Evolutionary conservation across 345 rosid species (phyloP).

Genomic region (Euphorbia pulcherrima): DNA sequence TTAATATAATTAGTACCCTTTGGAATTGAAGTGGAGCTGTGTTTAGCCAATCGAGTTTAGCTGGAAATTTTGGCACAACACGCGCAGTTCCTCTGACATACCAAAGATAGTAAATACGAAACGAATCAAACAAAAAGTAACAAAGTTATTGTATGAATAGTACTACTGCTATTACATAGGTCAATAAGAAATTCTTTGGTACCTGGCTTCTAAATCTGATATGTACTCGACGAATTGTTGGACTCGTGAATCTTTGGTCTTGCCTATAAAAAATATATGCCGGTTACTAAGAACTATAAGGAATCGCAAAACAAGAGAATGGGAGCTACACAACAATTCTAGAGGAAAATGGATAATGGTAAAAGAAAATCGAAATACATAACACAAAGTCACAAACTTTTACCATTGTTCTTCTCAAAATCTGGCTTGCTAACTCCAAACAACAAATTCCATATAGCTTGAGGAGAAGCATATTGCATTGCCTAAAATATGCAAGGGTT

Average conservation of each 20-base stretch:
- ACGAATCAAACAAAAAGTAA: constrained; percentile 11
- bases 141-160: background rate
- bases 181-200: constrained; percentile 21
- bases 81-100: constrained; percentile 55
- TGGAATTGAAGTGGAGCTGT: constrained; percentile 76
- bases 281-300: background rate
- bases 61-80: constrained; percentile 76
- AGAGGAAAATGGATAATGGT: background rate
- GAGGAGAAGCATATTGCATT: constrained; percentile 89
- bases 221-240: constrained; percentile 69
- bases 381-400: too few species aligned
- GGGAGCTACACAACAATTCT: background rate
- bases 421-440: constrained; percentile 58
- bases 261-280: constrained; percentile 36
- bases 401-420: constrained; percentile 48
- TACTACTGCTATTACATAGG: constrained; percentile 2
- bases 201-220: constrained; percentile 74
- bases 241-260: constrained; percentile 44
- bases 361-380: background rate
- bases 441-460: constrained; percentile 76
- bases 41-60: constrained; percentile 88
- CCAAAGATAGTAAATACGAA: constrained; percentile 9
- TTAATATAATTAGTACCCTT: constrained; percentile 52
- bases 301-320: constrained; percentile 1
- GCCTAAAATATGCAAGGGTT: constrained; percentile 43